Conservation (phyloP, 2,329 filamentous ascomycete genomes). For the Phyllosticta citriasiana region DNA sequence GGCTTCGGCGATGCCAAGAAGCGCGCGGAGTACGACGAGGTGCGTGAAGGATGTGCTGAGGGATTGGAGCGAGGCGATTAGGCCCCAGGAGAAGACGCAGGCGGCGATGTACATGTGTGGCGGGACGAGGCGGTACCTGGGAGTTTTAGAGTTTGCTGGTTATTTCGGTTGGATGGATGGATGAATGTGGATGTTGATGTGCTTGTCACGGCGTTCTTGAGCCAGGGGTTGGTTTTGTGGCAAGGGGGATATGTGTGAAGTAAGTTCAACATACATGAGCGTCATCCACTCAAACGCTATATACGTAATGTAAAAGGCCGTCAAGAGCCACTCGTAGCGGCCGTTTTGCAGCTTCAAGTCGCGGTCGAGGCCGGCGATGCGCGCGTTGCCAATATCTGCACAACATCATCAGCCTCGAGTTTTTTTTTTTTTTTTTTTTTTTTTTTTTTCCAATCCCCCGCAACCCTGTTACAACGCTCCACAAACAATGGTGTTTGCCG, state of each 20-base stretch:
- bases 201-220: background rate
- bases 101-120: constrained; percentile 51
- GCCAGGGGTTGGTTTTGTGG: background rate
- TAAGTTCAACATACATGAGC: constrained; percentile 34
- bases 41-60: constrained; percentile 36
- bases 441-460: background rate
- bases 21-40: constrained; percentile 52
- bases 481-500: background rate
- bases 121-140: constrained; percentile 46
- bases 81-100: constrained; percentile 69
- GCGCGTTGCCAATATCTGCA: constrained; percentile 51
- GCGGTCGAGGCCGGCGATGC: constrained; percentile 46
- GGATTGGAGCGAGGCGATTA: constrained; percentile 63
- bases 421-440: background rate
- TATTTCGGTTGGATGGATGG: background rate
- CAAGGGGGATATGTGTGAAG: background rate
- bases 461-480: background rate
- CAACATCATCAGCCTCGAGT: background rate
- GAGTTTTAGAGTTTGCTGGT: background rate
- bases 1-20: constrained; percentile 49
- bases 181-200: background rate
- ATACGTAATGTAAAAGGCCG: constrained; percentile 55
- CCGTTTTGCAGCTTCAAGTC: constrained; percentile 45
- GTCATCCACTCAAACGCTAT: constrained; percentile 59
- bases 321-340: constrained; percentile 53